These are phyloP conservation scores for Thalassiosira ordinaria DNA, from an alignment of 352 stramenopile genomes.

Conservation along the genomic window DNA sequence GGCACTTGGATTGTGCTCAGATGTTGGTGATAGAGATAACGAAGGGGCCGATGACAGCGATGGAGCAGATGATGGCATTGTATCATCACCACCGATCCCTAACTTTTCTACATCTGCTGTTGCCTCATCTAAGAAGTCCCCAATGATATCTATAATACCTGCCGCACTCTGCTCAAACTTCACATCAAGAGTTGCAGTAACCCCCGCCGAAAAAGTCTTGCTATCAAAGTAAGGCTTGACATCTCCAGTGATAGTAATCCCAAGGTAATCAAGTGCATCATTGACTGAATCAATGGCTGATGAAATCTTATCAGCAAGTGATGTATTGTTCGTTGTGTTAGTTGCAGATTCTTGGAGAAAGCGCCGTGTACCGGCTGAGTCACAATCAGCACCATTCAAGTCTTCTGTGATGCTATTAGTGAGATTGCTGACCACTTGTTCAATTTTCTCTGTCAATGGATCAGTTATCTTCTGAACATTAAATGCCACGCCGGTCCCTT, in stretches of 20 bases:
- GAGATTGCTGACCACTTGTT: slow-evolving; percentile 31
- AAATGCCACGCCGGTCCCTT: slow-evolving; percentile 6
- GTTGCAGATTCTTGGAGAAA: not conserved
- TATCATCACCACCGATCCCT: not conserved
- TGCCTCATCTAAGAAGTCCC: slow-evolving; percentile 15
- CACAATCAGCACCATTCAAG: slow-evolving; percentile 10
- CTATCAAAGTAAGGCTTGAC: slow-evolving; percentile 29
- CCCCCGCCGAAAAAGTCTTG: slow-evolving; percentile 11
- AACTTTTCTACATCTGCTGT: not conserved
- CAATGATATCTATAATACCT: slow-evolving; percentile 14
- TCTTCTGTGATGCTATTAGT: slow-evolving; percentile 5
- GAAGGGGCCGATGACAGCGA: too few species aligned
- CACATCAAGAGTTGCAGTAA: not conserved
- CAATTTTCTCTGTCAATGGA: slow-evolving; percentile 31
- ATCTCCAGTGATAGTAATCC: slow-evolving; percentile 16
- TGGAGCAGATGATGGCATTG: not conserved
- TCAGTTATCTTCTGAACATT: slow-evolving; percentile 41
- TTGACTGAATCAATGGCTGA: slow-evolving; percentile 30
- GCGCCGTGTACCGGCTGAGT: not conserved
- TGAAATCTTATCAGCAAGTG: slow-evolving; percentile 9
- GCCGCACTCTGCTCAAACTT: slow-evolving; percentile 13
- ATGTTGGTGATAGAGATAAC: not conserved
- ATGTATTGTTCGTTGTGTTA: slow-evolving; percentile 8
- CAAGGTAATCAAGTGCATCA: slow-evolving; percentile 3
- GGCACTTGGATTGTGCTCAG: not conserved